phyloP scores from a whole-genome alignment of 805 yeast species.

The Wickerhamiella australiensis region DNA sequence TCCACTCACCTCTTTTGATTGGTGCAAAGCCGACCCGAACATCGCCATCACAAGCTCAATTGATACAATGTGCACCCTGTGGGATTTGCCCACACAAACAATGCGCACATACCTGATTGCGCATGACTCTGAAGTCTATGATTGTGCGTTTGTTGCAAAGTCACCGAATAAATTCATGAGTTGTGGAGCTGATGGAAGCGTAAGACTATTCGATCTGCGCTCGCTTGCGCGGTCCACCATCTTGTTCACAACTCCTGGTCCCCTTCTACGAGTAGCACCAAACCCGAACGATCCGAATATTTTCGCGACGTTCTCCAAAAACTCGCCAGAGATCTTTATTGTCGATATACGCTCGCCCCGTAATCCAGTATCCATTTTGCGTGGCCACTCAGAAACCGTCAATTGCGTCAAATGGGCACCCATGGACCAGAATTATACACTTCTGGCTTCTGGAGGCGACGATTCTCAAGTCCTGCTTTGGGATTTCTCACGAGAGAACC shows the following conservation, averaged over 20 bases:
- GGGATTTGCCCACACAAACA: slow-evolving; percentile 64
- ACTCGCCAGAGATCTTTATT: slow-evolving; percentile 51
- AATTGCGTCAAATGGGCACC: slow-evolving; percentile 85
- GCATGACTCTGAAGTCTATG: slow-evolving; percentile 90
- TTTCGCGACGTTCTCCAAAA: slow-evolving; percentile 68
- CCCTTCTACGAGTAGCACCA: slow-evolving; percentile 64
- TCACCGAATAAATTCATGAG: slow-evolving; percentile 73
- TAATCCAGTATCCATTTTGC: slow-evolving; percentile 55
- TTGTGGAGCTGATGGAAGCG: slow-evolving; percentile 91
- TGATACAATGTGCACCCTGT: slow-evolving; percentile 93
- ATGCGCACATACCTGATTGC: slow-evolving; percentile 93
- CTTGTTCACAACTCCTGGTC: slow-evolving; percentile 68
- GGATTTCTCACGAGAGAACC: slow-evolving; percentile 36
- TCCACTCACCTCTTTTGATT: slow-evolving; percentile 88
- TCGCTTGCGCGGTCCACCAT: slow-evolving; percentile 88
- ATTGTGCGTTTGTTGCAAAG: slow-evolving; percentile 70
- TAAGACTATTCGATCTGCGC: slow-evolving; percentile 81
- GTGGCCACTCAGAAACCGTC: slow-evolving; percentile 55
- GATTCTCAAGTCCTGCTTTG: slow-evolving; percentile 50
- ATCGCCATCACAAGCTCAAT: slow-evolving; percentile 72
- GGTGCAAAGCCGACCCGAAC: slow-evolving; percentile 66
- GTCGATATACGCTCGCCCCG: slow-evolving; percentile 87
- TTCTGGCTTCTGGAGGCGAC: slow-evolving; percentile 60
- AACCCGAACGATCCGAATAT: slow-evolving; percentile 71
- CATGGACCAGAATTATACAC: slow-evolving; percentile 32